Percentiles rank a stretch among this genome's conserved stretches.
Conservation (phyloP, 345 rosid species). For the Schrenkiella parvula region DNA sequence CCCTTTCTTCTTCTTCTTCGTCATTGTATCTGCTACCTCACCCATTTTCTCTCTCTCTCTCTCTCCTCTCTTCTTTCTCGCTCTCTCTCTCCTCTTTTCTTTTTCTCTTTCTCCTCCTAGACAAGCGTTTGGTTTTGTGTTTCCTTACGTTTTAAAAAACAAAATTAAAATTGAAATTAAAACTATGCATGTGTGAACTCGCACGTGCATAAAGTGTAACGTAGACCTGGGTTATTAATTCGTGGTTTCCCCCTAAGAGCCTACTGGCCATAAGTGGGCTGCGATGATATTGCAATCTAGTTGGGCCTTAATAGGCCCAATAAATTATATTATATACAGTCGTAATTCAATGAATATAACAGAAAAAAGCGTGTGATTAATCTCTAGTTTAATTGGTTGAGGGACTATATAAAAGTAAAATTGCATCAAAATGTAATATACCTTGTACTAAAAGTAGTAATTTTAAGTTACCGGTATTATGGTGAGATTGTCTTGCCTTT, state of each 20-base stretch:
- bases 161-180: not conserved
- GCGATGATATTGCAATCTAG: too few relatives aligned
- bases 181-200: not conserved
- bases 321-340: too few relatives aligned
- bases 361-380: too few relatives aligned
- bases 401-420: too few relatives aligned
- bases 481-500: too few relatives aligned
- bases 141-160: slow-evolving; percentile 7
- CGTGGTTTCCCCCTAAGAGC: not conserved
- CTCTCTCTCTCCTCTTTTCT: not conserved
- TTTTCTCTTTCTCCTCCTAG: slow-evolving; percentile 11
- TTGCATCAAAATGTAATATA: too few relatives aligned
- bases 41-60: slow-evolving; percentile 29
- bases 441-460: too few relatives aligned
- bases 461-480: too few relatives aligned
- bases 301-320: too few relatives aligned
- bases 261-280: too few relatives aligned
- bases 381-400: too few relatives aligned
- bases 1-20: slow-evolving; percentile 95
- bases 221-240: not conserved
- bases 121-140: slow-evolving; percentile 33
- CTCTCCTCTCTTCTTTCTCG: not conserved
- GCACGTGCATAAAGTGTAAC: slow-evolving; percentile 17
- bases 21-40: slow-evolving; percentile 54
- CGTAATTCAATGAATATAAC: too few relatives aligned